These are phyloP conservation scores for Xylaria flabelliformis DNA, from an alignment of 495 filamentous ascomycete genomes.

Conservation along the genomic window DNA sequence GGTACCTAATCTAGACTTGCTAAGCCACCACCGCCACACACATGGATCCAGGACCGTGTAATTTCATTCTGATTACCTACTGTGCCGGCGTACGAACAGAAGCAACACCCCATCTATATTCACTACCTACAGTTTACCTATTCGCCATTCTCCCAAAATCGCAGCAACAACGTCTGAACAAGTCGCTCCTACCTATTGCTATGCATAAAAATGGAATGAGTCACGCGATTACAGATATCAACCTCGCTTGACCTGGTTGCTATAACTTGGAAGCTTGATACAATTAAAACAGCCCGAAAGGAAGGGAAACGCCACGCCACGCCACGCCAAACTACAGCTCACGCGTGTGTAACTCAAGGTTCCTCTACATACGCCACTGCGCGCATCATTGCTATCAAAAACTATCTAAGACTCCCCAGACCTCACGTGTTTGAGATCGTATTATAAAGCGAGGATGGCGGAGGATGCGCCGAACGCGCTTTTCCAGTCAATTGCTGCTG, in stretches of 20 bases:
- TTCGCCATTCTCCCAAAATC: background rate
- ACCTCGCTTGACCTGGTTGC: background rate
- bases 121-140: background rate
- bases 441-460: conserved; percentile 12
- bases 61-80: no score
- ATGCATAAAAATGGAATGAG: background rate
- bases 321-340: background rate
- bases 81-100: no score
- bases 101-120: background rate
- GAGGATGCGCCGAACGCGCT: background rate
- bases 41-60: background rate
- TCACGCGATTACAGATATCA: background rate
- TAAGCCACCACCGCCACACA: conserved; percentile 10
- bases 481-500: conserved; percentile 29
- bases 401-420: background rate
- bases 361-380: background rate
- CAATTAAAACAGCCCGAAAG: background rate
- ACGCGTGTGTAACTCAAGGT: background rate
- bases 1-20: background rate
- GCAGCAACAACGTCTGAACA: background rate
- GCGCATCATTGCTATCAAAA: background rate
- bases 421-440: background rate
- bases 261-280: background rate
- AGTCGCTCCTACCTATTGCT: background rate
- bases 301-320: background rate